phyloP scores from a whole-genome alignment of 148 eudicot genomes.

The Heliosperma pusillum region DNA sequence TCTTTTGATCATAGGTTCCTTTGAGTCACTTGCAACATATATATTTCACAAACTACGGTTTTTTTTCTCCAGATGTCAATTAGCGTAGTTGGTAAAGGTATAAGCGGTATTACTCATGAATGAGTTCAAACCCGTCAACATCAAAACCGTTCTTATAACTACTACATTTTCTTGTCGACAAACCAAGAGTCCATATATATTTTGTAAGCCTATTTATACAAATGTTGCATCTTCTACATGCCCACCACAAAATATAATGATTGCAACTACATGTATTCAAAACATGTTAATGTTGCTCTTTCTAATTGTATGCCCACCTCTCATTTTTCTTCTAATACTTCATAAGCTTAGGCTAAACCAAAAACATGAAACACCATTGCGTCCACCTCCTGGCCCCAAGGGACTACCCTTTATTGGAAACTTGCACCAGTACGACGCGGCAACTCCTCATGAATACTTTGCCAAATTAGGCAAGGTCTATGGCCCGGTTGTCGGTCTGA shows the following conservation, averaged over 20 bases:
- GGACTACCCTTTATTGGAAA: constrained; percentile 4
- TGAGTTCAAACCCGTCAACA: too few species aligned
- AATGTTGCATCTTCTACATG: too few species aligned
- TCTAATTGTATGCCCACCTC: not conserved
- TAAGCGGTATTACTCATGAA: too few species aligned
- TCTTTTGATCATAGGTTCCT: too few species aligned
- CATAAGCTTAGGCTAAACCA: not conserved
- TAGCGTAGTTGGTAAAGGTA: too few species aligned
- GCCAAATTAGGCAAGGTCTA: constrained; percentile 4
- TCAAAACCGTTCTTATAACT: too few species aligned
- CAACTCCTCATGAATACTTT: constrained; percentile 3
- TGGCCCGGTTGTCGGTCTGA: not conserved
- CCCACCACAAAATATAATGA: too few species aligned
- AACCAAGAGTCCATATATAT: not conserved
- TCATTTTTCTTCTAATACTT: not conserved
- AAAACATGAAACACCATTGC: not conserved
- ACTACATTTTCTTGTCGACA: not conserved
- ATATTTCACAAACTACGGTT: too few species aligned
- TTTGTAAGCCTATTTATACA: not conserved
- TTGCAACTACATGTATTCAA: not conserved
- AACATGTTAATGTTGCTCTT: not conserved
- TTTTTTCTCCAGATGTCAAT: too few species aligned
- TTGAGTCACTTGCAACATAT: too few species aligned
- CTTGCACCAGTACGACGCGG: not conserved
- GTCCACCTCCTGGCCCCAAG: constrained; percentile 4